Evolutionary conservation across 768 basidiomycete species (phyloP), one percentile per base, ranked within the genome.

Genomic region (Cantharellus anzutake): DNA sequence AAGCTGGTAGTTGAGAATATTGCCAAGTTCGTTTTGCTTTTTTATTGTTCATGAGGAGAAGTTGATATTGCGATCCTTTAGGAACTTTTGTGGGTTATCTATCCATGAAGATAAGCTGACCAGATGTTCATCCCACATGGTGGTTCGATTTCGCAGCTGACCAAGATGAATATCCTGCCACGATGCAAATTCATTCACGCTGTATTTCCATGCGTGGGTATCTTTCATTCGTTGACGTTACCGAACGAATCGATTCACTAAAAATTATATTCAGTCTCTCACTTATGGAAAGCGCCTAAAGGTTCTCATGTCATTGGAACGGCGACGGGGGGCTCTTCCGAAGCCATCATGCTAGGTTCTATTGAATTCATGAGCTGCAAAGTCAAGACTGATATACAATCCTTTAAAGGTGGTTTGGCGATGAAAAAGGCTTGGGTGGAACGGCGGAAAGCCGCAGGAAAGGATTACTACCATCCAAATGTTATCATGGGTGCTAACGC

Each of bases 341-440:
- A 50, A 37, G 50, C 52, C 7, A 55, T 55, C 52, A 55, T 55
- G 52, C 52, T 55, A 7, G 44, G 44, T 48, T 48, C 44, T 7
- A 48, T 48, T 48, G 7, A 20, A 7, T 7, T 20, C 44, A 20
- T 48, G 20, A 48, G 7, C 20, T 41, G 20, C 20, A 48, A 48
- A 7, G 7, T 48, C 7, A 48, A 7, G 44, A 7, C 20, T 82
- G 84, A 68, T 82, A 81, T 3, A 83, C 83, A 66, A 80, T 81
- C 68, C 80, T 84, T 7, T n/a, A n/a, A n/a, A n/a, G 82, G 81
- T 4, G 83, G 82, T 42, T 72, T 84, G 11, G 82, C 82, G 41
- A 77, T 84, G 76, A 84, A 84, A 71, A 77, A 79, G 64, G 68
- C 76, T 60, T 84, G 82, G 82, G 83, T 84, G 66, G 78, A 75